Conservation (phyloP, 164 flowering plant species). For the Houttuynia cordata region DNA sequence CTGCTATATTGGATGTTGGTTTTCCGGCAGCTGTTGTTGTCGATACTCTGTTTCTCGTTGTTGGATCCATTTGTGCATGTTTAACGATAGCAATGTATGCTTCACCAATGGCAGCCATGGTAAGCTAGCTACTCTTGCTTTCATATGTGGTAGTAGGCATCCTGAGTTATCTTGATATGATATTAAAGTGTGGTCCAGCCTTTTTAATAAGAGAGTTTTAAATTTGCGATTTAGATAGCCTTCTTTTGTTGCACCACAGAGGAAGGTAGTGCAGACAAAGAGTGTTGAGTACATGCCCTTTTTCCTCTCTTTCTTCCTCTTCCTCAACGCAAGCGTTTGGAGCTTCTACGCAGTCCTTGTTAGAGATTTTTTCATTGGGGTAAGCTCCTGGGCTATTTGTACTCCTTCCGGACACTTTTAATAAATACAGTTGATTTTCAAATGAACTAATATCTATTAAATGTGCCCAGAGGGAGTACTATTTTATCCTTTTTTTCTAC, state of each 20-base stretch:
- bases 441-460: too few species aligned
- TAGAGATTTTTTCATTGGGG: conserved; percentile 38
- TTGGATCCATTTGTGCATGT: conserved; percentile 48
- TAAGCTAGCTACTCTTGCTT: conserved; percentile 11
- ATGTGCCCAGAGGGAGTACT: too few species aligned
- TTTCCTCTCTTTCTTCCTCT: conserved; percentile 41
- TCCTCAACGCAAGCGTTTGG: conserved; percentile 51
- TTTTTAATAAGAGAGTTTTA: background rate
- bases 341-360: conserved; percentile 27
- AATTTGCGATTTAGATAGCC: background rate
- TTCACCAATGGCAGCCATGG: conserved; percentile 53
- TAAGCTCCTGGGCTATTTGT: too few species aligned
- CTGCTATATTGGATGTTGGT: conserved; percentile 27
- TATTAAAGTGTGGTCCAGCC: too few species aligned
- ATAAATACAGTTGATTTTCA: too few species aligned
- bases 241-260: conserved; percentile 17
- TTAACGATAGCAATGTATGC: conserved; percentile 66
- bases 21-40: conserved; percentile 38
- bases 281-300: conserved; percentile 74
- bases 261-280: conserved; percentile 40
- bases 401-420: too few species aligned
- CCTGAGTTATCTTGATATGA: too few species aligned
- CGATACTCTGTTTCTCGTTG: conserved; percentile 31
- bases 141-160: too few species aligned
- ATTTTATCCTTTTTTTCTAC: too few species aligned